Base-by-base conservation (phyloP, 495 filamentous ascomycete species). In the Xylaria castorea region DNA sequence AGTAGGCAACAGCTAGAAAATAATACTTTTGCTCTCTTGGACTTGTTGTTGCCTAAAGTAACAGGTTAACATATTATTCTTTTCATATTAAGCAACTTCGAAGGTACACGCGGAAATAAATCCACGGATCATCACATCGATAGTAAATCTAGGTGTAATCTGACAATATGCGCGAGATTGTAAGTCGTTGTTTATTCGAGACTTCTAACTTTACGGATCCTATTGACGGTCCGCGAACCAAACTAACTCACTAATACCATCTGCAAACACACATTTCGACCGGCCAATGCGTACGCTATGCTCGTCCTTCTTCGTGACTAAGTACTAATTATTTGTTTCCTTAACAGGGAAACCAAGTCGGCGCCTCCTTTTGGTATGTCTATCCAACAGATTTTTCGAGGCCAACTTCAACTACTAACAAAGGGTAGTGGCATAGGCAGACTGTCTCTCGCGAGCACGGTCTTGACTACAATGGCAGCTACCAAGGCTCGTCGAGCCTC, bases 381-480 rank as follows among this genome's bases (percentile, higher is more conserved):
- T 34, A 20, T 34, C 57, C 25, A 11, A 60, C 27, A 36, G 57
- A 48, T 9, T 36, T 32, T 60, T 27, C 30, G 16, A 32, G 57
- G 57, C 27, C 57, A 32, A 34, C 57, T 60, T 30, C 57, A 6
- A 32, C 16, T 5, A 60, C 57, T 60, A 14, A 60, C 57, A 60
- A 60, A 12, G 57, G 12, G 30, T 27, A 3, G 30, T 36, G 57
- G 16, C 5, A 60, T 34, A 60, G 57, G 53, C 53, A 58, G 53
- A 58, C 53, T 58, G 53, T 58, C 25, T 58, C 53, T 22, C 53
- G 53, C 25, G 53, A 58, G 53, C 53, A 58, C 53, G 53, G 53
- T 58, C 53, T 58, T 30, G 53, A 58, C 25, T 5, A 58, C 53
- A 58, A 58, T 30, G 53, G 53, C 53, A 58, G 12, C 25, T 58